phyloP scores from a whole-genome alignment of 768 basidiomycete species.

The Amanita phalloides region DNA sequence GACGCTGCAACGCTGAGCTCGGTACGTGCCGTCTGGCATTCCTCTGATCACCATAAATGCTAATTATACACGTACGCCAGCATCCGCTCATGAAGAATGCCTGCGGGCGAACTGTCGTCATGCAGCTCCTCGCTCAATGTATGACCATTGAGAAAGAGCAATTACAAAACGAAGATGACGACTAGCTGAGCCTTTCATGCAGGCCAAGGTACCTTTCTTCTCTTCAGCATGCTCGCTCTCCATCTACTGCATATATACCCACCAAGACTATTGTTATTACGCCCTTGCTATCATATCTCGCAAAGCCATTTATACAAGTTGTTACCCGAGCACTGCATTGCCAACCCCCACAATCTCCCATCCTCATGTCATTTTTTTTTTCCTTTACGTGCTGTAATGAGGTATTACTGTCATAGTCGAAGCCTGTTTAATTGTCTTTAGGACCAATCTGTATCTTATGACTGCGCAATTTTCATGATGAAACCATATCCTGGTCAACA shows the following conservation, averaged over 20 bases:
- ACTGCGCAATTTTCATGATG: neutral
- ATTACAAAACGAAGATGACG: conserved; percentile 11
- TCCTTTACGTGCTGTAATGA: conserved; percentile 78
- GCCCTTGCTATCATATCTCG: conserved; percentile 13
- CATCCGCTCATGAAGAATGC: conserved; percentile 56
- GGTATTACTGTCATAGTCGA: conserved; percentile 69
- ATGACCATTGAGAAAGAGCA: conserved; percentile 49
- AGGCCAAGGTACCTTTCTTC: neutral
- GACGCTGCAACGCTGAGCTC: conserved; percentile 43
- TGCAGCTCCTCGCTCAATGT: conserved; percentile 58
- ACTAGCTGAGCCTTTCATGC: neutral
- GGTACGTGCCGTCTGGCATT: conserved; percentile 25
- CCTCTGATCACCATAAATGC: neutral
- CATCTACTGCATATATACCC: conserved; percentile 1
- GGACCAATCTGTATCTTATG: conserved; percentile 1
- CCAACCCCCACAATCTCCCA: conserved; percentile 38
- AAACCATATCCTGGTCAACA: no score
- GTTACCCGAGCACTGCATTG: conserved; percentile 40
- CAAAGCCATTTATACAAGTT: conserved; percentile 35
- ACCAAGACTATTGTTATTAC: neutral
- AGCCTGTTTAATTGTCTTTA: conserved; percentile 35
- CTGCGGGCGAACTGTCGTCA: conserved; percentile 56
- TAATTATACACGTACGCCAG: conserved; percentile 19
- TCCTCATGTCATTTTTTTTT: conserved; percentile 68
- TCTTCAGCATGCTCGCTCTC: neutral